phyloP scores from a whole-genome alignment of 73 alveolate genomes.

The Stentor coeruleus region DNA sequence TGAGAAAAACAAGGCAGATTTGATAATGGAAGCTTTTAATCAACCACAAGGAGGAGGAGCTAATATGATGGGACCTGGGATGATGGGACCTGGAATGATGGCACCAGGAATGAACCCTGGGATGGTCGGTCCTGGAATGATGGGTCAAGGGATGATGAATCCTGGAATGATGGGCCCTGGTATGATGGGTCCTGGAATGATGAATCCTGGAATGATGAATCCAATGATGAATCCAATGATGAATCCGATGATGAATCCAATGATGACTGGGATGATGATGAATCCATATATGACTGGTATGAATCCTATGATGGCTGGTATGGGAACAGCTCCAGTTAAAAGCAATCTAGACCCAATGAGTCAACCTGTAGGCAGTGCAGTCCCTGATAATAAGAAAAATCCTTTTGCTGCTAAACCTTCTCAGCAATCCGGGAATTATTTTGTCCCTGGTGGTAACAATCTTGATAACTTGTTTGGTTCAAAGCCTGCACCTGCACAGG shows the following conservation, averaged over 20 bases:
- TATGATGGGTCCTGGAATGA: too few relatives aligned
- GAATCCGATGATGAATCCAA: conserved; percentile 1
- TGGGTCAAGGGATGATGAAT: too few relatives aligned
- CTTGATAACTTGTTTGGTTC: neutral
- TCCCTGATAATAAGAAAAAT: neutral
- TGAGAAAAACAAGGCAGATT: neutral
- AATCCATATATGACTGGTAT: neutral
- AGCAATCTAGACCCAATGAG: neutral
- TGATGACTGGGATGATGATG: conserved; percentile 12
- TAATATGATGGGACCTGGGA: neutral
- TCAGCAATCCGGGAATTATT: neutral
- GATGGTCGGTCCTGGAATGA: too few relatives aligned
- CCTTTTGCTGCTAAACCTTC: conserved; percentile 7
- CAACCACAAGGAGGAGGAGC: neutral
- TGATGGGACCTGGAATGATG: too few relatives aligned
- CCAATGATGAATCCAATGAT: neutral
- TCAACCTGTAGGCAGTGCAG: neutral
- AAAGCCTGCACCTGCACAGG: conserved; percentile 14
- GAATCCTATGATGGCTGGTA: conserved; percentile 7
- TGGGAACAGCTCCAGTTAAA: neutral
- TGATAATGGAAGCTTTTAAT: neutral
- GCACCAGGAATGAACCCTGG: neutral
- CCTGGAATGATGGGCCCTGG: too few relatives aligned
- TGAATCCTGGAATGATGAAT: too few relatives aligned
- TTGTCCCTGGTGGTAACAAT: neutral